Evolutionary conservation across 805 yeast species (phyloP).

Genomic region (Ascoidea asiatica): DNA sequence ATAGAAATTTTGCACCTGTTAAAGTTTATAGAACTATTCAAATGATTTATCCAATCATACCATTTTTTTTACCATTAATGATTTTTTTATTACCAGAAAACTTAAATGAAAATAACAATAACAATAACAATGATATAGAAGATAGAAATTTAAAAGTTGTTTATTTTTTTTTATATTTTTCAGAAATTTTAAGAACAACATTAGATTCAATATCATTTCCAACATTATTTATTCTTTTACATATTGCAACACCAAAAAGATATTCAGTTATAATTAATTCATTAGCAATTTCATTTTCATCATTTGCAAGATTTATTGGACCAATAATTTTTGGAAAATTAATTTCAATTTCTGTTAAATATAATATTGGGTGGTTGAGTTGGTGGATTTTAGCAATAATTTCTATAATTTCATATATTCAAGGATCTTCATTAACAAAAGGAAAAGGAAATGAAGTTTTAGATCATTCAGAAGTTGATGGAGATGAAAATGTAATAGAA

Average conservation of each 20-base stretch:
- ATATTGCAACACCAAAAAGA: constrained; percentile 36
- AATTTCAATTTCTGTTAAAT: constrained; percentile 22
- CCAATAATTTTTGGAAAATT: constrained; percentile 43
- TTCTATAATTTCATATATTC: constrained; percentile 7
- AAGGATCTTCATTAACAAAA: constrained; percentile 10
- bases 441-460: no score
- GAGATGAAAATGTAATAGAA: constrained; percentile 14
- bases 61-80: constrained; percentile 33
- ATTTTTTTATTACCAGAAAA: constrained; percentile 26
- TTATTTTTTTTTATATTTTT: constrained; percentile 14
- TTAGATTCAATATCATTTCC: constrained; percentile 37
- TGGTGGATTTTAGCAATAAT: constrained; percentile 12
- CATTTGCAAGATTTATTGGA: constrained; percentile 43
- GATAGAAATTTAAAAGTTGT: background rate
- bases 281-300: constrained; percentile 35
- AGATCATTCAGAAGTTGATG: constrained; percentile 14
- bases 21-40: constrained; percentile 27
- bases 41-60: constrained; percentile 29
- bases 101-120: no score
- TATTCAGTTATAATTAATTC: constrained; percentile 50
- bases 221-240: constrained; percentile 36
- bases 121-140: constrained; percentile 2
- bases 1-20: constrained; percentile 31
- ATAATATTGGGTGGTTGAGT: constrained; percentile 20
- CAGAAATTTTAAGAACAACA: constrained; percentile 22